Evolutionary conservation across 352 stramenopile species (phyloP).

Genomic region (Globisporangium radiosum): DNA sequence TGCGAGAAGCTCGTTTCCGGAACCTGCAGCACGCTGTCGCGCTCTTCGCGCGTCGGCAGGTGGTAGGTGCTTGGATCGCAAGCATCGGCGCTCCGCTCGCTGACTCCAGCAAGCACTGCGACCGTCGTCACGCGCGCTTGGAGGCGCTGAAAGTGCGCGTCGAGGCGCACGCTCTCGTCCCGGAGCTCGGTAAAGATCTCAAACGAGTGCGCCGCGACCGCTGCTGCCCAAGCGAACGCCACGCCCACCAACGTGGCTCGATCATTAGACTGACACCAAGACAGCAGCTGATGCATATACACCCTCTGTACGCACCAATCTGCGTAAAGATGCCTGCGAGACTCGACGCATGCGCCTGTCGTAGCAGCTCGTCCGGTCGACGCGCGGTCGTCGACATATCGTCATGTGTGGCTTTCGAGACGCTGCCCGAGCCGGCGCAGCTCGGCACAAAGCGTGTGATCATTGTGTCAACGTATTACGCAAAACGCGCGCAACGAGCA

Average conservation of each 20-base stretch:
- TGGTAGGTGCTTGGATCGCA: background rate
- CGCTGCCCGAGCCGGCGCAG: background rate
- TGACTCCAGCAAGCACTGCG: slow-evolving; percentile 14
- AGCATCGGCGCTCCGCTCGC: slow-evolving; percentile 3
- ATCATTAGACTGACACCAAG: too few species aligned
- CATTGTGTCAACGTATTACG: slow-evolving; percentile 1
- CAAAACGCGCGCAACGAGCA: too few species aligned
- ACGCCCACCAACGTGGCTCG: too few species aligned
- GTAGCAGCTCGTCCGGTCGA: slow-evolving; percentile 34
- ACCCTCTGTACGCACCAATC: slow-evolving; percentile 26
- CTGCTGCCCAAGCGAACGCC: slow-evolving; percentile 16
- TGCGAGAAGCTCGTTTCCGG: slow-evolving; percentile 11
- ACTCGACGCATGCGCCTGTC: slow-evolving; percentile 33
- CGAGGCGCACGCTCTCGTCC: slow-evolving; percentile 23
- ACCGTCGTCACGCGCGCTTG: slow-evolving; percentile 25
- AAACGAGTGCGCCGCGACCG: slow-evolving; percentile 38
- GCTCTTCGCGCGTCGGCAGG: slow-evolving; percentile 15
- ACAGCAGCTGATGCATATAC: too few species aligned
- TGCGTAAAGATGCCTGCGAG: slow-evolving; percentile 44
- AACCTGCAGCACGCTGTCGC: slow-evolving; percentile 19
- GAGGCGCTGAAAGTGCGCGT: slow-evolving; percentile 23
- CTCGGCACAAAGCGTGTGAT: slow-evolving; percentile 9
- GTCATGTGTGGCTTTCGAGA: background rate
- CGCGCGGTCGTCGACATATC: background rate
- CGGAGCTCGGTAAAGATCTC: slow-evolving; percentile 48